phyloP scores from a whole-genome alignment of 2,329 filamentous ascomycete species.

The Talaromyces verruculosus region DNA sequence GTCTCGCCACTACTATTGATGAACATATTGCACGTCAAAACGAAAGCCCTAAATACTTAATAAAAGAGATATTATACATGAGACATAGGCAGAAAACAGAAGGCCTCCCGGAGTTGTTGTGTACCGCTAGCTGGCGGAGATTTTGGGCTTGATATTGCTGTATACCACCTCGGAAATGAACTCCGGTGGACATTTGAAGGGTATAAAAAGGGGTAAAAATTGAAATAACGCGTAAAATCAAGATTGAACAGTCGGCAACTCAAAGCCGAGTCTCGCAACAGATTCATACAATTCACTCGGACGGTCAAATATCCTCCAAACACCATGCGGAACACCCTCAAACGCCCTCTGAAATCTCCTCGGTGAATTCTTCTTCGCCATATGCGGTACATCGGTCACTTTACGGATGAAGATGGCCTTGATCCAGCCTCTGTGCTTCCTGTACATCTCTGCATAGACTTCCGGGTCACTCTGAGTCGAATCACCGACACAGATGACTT shows the following conservation, averaged over 20 bases:
- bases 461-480: slow-evolving; percentile 91
- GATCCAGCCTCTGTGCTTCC: slow-evolving; percentile 72
- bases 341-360: slow-evolving; percentile 83
- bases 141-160: slow-evolving; percentile 23
- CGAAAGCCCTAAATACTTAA: not conserved
- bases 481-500: slow-evolving; percentile 83
- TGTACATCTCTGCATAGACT: slow-evolving; percentile 76
- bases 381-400: slow-evolving; percentile 72
- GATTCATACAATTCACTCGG: slow-evolving; percentile 60
- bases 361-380: slow-evolving; percentile 71
- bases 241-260: not conserved
- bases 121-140: not conserved
- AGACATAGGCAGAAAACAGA: too few species aligned
- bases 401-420: slow-evolving; percentile 82
- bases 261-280: slow-evolving; percentile 32
- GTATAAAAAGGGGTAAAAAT: not conserved
- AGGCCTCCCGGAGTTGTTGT: not conserved
- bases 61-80: not conserved
- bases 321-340: slow-evolving; percentile 63
- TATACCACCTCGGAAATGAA: not conserved
- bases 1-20: slow-evolving; percentile 6
- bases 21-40: too few species aligned
- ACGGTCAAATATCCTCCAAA: slow-evolving; percentile 82
- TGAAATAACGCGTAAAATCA: not conserved
- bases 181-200: not conserved